Percentiles rank a stretch among this genome's conserved stretches.
Evolutionary conservation across 2,329 filamentous ascomycete genomes (phyloP).

Genomic region (Periconia sp.): DNA sequence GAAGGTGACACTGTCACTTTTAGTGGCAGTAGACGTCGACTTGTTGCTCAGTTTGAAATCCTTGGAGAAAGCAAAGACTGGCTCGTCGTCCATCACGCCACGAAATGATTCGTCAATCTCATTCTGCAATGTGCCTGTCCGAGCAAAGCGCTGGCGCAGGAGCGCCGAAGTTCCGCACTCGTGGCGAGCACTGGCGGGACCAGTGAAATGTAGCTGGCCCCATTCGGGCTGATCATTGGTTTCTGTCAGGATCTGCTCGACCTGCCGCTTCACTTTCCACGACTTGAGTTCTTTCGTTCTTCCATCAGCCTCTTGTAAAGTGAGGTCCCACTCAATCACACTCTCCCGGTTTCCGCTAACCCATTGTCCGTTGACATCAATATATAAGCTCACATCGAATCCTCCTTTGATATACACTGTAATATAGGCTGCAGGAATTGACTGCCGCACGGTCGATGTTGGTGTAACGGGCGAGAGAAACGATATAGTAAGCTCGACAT

Average conservation of each 20-base stretch:
- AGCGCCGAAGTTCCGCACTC: slow-evolving; percentile 72
- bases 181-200: slow-evolving; percentile 69
- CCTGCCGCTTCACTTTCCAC: slow-evolving; percentile 66
- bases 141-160: slow-evolving; percentile 73
- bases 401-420: slow-evolving; percentile 72
- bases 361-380: slow-evolving; percentile 69
- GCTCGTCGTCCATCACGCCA: slow-evolving; percentile 76
- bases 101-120: slow-evolving; percentile 70
- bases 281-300: slow-evolving; percentile 61
- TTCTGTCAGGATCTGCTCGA: slow-evolving; percentile 77
- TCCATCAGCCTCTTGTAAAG: slow-evolving; percentile 51
- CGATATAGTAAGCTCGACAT: slow-evolving; percentile 64
- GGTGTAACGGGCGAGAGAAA: slow-evolving; percentile 82
- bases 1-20: slow-evolving; percentile 65
- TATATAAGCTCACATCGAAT: slow-evolving; percentile 57
- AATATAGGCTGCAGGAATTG: slow-evolving; percentile 82
- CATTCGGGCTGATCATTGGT: slow-evolving; percentile 77
- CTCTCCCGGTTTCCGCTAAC: slow-evolving; percentile 76
- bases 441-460: slow-evolving; percentile 79
- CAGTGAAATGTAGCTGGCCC: slow-evolving; percentile 81
- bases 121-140: slow-evolving; percentile 70
- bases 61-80: slow-evolving; percentile 75
- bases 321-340: slow-evolving; percentile 72
- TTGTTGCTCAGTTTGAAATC: slow-evolving; percentile 39
- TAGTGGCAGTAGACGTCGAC: slow-evolving; percentile 6